Conservation (phyloP, 306 rosid species). For the Vigna angularis region DNA sequence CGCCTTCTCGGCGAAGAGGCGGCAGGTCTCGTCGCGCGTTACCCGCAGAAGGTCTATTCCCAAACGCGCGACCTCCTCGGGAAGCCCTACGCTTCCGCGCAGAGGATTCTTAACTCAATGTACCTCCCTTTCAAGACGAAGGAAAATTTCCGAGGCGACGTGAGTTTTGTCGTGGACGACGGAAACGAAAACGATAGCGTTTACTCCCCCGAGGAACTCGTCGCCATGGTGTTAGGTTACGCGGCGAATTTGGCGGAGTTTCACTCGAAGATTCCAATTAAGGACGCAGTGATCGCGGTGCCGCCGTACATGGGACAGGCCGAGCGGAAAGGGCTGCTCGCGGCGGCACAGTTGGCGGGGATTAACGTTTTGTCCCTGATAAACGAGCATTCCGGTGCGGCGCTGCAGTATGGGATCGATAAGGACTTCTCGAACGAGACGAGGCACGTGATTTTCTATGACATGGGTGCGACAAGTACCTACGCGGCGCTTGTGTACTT, state of each 20-base stretch:
- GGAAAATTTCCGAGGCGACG: slow-evolving; percentile 73
- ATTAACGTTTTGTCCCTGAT: slow-evolving; percentile 82
- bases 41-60: slow-evolving; percentile 84
- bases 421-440: slow-evolving; percentile 90
- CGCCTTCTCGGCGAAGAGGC: slow-evolving; percentile 95
- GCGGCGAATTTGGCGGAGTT: slow-evolving; percentile 78
- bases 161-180: slow-evolving; percentile 58
- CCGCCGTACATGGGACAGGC: slow-evolving; percentile 97
- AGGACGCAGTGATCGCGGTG: slow-evolving; percentile 86
- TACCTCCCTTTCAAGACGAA: slow-evolving; percentile 75
- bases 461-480: slow-evolving; percentile 95
- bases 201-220: slow-evolving; percentile 78
- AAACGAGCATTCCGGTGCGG: slow-evolving; percentile 96
- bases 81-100: slow-evolving; percentile 63
- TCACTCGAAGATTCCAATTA: slow-evolving; percentile 80
- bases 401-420: slow-evolving; percentile 95
- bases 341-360: slow-evolving; percentile 88
- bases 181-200: slow-evolving; percentile 54
- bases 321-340: slow-evolving; percentile 78
- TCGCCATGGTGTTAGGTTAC: slow-evolving; percentile 83
- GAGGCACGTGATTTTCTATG: slow-evolving; percentile 86
- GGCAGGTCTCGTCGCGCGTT: slow-evolving; percentile 85
- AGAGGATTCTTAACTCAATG: slow-evolving; percentile 61
- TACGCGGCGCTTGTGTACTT: slow-evolving; percentile 88
- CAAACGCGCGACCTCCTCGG: slow-evolving; percentile 83